Base-by-base conservation (phyloP, 1,139 yeast genomes). In the Tardiomyces blankii region DNA sequence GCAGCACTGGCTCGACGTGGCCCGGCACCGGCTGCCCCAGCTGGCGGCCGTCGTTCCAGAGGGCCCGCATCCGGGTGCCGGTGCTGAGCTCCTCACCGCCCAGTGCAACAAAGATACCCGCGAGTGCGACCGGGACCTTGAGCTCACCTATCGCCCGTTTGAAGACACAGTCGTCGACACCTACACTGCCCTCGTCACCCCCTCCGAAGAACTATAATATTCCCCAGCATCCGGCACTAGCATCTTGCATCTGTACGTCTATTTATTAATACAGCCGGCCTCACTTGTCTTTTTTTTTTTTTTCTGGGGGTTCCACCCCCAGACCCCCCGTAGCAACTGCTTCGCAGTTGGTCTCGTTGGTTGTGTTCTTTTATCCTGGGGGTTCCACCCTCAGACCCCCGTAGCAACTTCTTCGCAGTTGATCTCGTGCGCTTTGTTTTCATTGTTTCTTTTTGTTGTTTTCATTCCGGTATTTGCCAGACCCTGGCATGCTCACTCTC, bases 31-130 rank as follows among this genome's bases (percentile, higher is more conserved):
- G 21, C 45, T 54, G 27, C 41, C 43, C n/a, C 42, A 40, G 14
- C 47, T 49, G 2, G 44, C 54, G 9, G 48, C 52, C 7, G 35
- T 38, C 7, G 55, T 56, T 14, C 27, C 35, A 5, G 5, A 30
- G 35, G 35, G 35, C 5, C 16, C 5, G 5, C 35, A 35, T 12
- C 52, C 53, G 1, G 56, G 57, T 19, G 35, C 45, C 7, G 57
- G 56, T 6, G 55, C 52, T 13, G 50, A 47, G 39, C 53, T 47
- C 27, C 40, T 54, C 16, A 43, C 44, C 14, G 47, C 47, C 14
- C 59, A 55, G 44, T 55, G 59, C 45, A 46, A 52, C 16, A 54
- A 54, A 39, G 57, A 55, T 39, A 44, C 48, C 8, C 43, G 49
- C 6, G 56, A 48, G 21, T 42, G 53, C 28, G 50, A 49, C 8